phyloP scores from a whole-genome alignment of 2,329 filamentous ascomycete genomes.

The Lasiodiplodia gonubiensis region DNA sequence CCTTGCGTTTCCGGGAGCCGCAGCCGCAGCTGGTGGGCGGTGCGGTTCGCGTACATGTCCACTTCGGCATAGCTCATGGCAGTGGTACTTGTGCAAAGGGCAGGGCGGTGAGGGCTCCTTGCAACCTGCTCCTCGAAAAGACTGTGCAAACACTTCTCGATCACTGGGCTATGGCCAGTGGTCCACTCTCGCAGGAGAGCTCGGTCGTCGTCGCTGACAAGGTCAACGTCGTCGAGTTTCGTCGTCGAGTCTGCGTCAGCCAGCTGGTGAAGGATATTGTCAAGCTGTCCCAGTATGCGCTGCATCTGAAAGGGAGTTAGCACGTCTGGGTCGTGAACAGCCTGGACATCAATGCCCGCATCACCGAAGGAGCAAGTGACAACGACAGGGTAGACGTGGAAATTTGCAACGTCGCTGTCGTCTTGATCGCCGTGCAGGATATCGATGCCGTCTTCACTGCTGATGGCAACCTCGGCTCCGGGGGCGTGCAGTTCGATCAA shows the following conservation, averaged over 20 bases:
- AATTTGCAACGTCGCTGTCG: too few species aligned
- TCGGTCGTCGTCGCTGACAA: neutral
- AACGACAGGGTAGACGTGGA: too few species aligned
- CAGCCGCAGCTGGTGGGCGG: too few species aligned
- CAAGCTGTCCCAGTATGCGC: slow-evolving; percentile 9
- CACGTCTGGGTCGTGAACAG: too few species aligned
- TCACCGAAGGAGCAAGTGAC: too few species aligned
- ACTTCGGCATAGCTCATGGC: slow-evolving; percentile 40
- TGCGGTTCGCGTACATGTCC: too few species aligned
- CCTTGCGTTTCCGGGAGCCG: slow-evolving; percentile 36
- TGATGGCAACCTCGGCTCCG: too few species aligned
- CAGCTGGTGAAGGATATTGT: slow-evolving; percentile 11
- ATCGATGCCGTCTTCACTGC: too few species aligned
- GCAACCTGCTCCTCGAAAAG: slow-evolving; percentile 30
- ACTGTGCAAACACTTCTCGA: slow-evolving; percentile 46
- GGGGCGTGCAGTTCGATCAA: too few species aligned
- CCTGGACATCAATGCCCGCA: too few species aligned
- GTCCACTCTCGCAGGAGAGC: slow-evolving; percentile 34
- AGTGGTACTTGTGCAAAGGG: slow-evolving; percentile 58
- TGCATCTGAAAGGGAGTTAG: neutral
- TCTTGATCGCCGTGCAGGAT: too few species aligned
- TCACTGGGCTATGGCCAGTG: slow-evolving; percentile 54
- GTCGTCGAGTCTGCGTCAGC: neutral
- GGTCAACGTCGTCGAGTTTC: neutral
- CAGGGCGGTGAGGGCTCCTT: slow-evolving; percentile 52